Conservation (phyloP, 2,329 filamentous ascomycete genomes). For the Penicillium rolfsii region DNA sequence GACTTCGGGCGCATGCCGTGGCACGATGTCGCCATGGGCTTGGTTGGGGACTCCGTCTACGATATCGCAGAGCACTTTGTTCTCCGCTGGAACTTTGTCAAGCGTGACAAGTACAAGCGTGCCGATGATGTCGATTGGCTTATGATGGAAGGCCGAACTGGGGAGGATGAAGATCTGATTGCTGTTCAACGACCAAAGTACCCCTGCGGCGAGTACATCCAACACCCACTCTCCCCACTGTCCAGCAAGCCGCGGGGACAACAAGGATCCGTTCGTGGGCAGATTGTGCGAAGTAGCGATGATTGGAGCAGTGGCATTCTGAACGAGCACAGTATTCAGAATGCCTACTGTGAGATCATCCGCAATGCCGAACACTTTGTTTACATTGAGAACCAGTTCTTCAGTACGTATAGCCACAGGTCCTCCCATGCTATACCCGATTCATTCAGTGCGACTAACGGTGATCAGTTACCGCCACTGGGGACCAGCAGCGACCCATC, state of each 20-base stretch:
- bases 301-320: slow-evolving; percentile 95
- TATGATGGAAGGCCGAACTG: slow-evolving; percentile 72
- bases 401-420: slow-evolving; percentile 60
- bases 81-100: slow-evolving; percentile 93
- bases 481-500: slow-evolving; percentile 81
- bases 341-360: slow-evolving; percentile 84
- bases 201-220: slow-evolving; percentile 82
- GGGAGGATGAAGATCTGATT: slow-evolving; percentile 79
- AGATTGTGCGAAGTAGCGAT: slow-evolving; percentile 84
- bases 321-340: slow-evolving; percentile 79
- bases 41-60: slow-evolving; percentile 87
- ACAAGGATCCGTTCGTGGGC: slow-evolving; percentile 76
- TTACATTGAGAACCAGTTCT: slow-evolving; percentile 99
- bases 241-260: slow-evolving; percentile 65
- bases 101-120: slow-evolving; percentile 96
- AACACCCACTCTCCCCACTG: slow-evolving; percentile 75
- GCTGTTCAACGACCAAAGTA: slow-evolving; percentile 87
- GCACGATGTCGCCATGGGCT: slow-evolving; percentile 92
- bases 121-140: slow-evolving; percentile 84
- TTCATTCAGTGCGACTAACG: neutral
- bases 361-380: slow-evolving; percentile 86
- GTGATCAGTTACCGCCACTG: slow-evolving; percentile 73
- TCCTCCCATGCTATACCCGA: neutral
- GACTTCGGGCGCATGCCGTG: slow-evolving; percentile 96
- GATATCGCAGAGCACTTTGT: slow-evolving; percentile 97